Evolutionary conservation across 2,329 filamentous ascomycete genomes (phyloP).

Genomic region (Paraconiothyrium brasiliense): DNA sequence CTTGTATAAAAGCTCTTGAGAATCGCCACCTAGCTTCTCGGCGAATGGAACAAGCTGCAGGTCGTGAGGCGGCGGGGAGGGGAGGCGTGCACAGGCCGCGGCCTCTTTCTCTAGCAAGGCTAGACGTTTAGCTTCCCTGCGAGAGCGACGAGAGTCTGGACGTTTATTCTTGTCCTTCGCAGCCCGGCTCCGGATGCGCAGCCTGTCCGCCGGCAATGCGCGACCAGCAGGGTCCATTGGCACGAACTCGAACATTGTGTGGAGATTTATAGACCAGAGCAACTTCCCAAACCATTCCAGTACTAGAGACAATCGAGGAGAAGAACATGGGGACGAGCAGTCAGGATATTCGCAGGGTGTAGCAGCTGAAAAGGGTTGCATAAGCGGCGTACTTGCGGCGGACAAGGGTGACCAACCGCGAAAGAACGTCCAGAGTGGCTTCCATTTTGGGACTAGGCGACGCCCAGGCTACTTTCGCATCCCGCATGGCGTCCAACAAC

Average conservation of each 20-base stretch:
- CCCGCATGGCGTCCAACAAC: background rate
- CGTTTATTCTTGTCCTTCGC: slow-evolving; percentile 2
- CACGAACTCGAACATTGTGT: slow-evolving; percentile 6
- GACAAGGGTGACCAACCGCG: background rate
- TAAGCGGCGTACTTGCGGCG: background rate
- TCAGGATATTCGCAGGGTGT: background rate
- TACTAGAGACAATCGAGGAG: too few species aligned
- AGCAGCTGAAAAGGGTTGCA: background rate
- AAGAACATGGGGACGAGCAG: background rate
- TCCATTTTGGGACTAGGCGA: background rate
- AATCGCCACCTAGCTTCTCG: slow-evolving; percentile 4
- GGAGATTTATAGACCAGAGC: background rate
- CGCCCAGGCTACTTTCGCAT: background rate
- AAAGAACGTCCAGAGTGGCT: background rate
- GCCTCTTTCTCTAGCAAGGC: slow-evolving; percentile 1
- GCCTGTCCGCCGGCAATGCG: background rate
- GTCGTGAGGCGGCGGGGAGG: background rate
- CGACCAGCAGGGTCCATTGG: background rate
- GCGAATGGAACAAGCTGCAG: slow-evolving; percentile 5
- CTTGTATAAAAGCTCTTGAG: slow-evolving; percentile 4
- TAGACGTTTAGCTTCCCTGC: slow-evolving; percentile 6
- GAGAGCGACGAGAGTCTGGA: slow-evolving; percentile 5
- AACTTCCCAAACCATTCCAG: background rate
- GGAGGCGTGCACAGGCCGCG: background rate
- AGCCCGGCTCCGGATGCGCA: slow-evolving; percentile 4